A percentile compares a stretch with the other conserved stretches of the same genome.
Evolutionary conservation across 2,329 filamentous ascomycete genomes (phyloP).

Genomic region (Colletotrichum sojae): DNA sequence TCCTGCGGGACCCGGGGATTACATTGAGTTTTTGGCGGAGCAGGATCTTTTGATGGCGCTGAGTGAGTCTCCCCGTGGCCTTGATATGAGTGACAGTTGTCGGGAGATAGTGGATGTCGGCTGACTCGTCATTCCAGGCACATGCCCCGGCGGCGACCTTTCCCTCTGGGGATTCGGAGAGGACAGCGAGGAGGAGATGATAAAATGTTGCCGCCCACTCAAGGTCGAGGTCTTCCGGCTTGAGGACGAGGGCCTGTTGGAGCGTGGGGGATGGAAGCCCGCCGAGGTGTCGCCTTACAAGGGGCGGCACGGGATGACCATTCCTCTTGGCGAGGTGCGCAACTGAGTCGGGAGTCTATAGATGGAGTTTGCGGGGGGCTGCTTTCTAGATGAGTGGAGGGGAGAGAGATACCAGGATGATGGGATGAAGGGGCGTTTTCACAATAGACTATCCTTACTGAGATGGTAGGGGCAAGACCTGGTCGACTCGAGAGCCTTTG

Average conservation of each 20-base stretch:
- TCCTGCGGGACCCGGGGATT: slow-evolving; percentile 68
- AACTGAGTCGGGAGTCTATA: background rate
- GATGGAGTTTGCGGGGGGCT: background rate
- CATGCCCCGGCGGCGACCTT: slow-evolving; percentile 86
- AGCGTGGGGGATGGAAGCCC: slow-evolving; percentile 71
- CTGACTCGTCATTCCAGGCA: slow-evolving; percentile 55
- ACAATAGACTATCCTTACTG: no score
- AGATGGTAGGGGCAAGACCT: no score
- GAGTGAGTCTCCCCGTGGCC: slow-evolving; percentile 51
- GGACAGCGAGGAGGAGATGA: slow-evolving; percentile 76
- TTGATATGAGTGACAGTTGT: no score
- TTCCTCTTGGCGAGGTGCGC: slow-evolving; percentile 42
- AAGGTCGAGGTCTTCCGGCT: slow-evolving; percentile 81
- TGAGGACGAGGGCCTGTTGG: slow-evolving; percentile 65
- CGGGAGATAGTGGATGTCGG: no score
- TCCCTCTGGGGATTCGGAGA: slow-evolving; percentile 86
- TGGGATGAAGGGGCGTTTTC: background rate
- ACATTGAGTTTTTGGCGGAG: slow-evolving; percentile 85
- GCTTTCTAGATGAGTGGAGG: background rate
- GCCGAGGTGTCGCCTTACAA: slow-evolving; percentile 73
- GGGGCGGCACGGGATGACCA: slow-evolving; percentile 75
- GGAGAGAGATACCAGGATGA: background rate
- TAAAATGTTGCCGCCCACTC: slow-evolving; percentile 79
- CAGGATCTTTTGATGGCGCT: slow-evolving; percentile 77
- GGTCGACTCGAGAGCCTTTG: no score